phyloP scores from a whole-genome alignment of 768 basidiomycete species.

The Tulasnella sp. region DNA sequence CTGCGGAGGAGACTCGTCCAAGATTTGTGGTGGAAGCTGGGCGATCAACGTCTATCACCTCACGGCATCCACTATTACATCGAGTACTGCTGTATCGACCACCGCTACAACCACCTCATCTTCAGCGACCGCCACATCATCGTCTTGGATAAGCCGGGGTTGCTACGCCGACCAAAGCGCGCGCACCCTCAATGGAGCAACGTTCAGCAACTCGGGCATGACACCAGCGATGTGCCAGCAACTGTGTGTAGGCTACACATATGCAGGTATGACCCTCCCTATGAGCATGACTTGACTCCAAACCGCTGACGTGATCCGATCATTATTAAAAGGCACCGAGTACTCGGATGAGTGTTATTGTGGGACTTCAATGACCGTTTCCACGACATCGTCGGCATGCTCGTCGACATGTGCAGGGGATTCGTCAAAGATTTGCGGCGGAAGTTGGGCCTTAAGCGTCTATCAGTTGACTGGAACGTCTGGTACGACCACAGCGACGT shows the following conservation, averaged over 20 bases:
- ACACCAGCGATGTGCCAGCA: not conserved
- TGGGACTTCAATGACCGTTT: not conserved
- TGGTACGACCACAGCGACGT: not conserved
- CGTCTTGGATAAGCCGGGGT: not conserved
- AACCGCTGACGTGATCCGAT: not conserved
- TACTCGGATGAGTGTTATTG: not conserved
- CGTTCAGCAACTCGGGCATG: not conserved
- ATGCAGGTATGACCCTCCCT: not conserved
- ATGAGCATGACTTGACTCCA: not conserved
- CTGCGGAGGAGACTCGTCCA: not conserved
- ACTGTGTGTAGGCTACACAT: not conserved
- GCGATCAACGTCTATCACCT: not conserved
- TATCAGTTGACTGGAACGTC: not conserved
- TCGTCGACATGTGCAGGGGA: not conserved
- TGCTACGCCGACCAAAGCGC: conserved; percentile 7
- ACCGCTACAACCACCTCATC: not conserved
- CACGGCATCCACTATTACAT: not conserved
- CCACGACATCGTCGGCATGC: not conserved
- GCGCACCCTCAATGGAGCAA: not conserved
- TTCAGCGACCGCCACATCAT: not conserved
- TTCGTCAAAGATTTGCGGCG: not conserved
- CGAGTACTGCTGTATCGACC: not conserved
- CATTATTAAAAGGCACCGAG: conserved; percentile 3
- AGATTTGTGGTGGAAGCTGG: not conserved
- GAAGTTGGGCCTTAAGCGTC: not conserved